Base-by-base conservation (phyloP, 148 eudicot species). In the Cornus florida region DNA sequence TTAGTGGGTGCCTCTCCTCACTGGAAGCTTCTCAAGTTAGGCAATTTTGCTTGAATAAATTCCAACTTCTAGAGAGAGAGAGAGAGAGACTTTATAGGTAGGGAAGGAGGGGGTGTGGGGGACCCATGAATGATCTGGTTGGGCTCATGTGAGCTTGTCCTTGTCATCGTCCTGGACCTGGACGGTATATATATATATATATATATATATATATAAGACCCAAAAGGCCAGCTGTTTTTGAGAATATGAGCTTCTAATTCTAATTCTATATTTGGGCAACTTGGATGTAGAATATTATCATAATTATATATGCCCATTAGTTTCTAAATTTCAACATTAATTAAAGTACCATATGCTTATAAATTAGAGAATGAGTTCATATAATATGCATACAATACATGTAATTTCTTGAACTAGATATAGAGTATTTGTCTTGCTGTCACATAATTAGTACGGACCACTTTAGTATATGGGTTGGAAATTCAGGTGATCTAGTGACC, bases 111-210 rank as follows among this genome's bases (percentile, higher is more conserved):
- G 46, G 46, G 6, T 41, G 46, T 41, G 46, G 46, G 46, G 87
- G 84, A 46, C 81, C 86, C 84, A 84, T 84, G 69, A 82, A 83
- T 82, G 77, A 82, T 80, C 81, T 80, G 87, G 87, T 79, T 87
- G 80, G 87, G 75, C 80, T 87, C 87, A 87, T 87, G 87, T 87
- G 86, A 87, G 76, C 80, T 80, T 72, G 89, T 80, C 87, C 83
- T 78, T 84, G 78, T 85, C 87, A 76, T 73, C 80, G 39, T 50
- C 71, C 80, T 73, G 75, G 71, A 31, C 68, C 66, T 32, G n/a
- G n/a, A n/a, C n/a, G n/a, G n/a, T 46, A 64, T 39, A 28, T n/a
- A 33, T 46, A 69, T 79, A 43, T 9, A 43, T 43, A 43, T 43
- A 43, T 43, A 7, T 43, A 46, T 28, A 24, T 13, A 39, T 20